Percentiles rank a stretch among this genome's conserved stretches.
phyloP scores from a whole-genome alignment of 768 basidiomycete genomes.

The Amylocystis lapponica region DNA sequence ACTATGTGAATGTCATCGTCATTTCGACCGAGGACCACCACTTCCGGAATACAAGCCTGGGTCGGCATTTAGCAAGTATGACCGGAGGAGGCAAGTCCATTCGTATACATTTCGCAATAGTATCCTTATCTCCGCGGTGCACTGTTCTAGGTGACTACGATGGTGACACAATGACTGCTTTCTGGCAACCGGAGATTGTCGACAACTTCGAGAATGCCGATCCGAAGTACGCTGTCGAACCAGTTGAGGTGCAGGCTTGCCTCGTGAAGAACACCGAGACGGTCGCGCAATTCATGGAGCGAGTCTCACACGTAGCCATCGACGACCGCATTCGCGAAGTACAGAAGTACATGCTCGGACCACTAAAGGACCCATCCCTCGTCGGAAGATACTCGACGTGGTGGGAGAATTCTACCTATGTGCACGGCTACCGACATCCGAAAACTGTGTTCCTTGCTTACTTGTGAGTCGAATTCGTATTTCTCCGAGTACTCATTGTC shows the following conservation, averaged over 20 bases:
- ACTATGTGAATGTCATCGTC: slow-evolving; percentile 51
- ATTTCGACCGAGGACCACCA: slow-evolving; percentile 27
- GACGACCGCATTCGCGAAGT: slow-evolving; percentile 29
- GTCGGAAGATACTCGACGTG: slow-evolving; percentile 49
- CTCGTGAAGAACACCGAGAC: slow-evolving; percentile 41
- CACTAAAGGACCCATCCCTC: slow-evolving; percentile 37
- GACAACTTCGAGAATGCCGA: slow-evolving; percentile 47
- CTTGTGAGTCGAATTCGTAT: slow-evolving; percentile 31
- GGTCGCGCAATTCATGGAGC: slow-evolving; percentile 42
- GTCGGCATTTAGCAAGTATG: slow-evolving; percentile 51
- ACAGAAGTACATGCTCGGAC: slow-evolving; percentile 47
- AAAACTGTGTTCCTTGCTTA: slow-evolving; percentile 52
- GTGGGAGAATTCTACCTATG: slow-evolving; percentile 53
- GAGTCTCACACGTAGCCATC: slow-evolving; percentile 22
- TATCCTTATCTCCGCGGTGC: not conserved
- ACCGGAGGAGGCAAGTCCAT: slow-evolving; percentile 50
- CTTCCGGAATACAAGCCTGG: slow-evolving; percentile 6
- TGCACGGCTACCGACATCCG: slow-evolving; percentile 42
- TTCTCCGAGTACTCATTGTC: not conserved
- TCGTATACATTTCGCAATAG: not conserved
- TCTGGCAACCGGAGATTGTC: slow-evolving; percentile 57
- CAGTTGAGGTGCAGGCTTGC: slow-evolving; percentile 32
- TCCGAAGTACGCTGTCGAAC: slow-evolving; percentile 43
- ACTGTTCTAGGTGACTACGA: slow-evolving; percentile 66
- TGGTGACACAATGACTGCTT: slow-evolving; percentile 54